Evolutionary conservation across 805 yeast genomes (phyloP).

Genomic region (Schizosaccharomyces octosporus): DNA sequence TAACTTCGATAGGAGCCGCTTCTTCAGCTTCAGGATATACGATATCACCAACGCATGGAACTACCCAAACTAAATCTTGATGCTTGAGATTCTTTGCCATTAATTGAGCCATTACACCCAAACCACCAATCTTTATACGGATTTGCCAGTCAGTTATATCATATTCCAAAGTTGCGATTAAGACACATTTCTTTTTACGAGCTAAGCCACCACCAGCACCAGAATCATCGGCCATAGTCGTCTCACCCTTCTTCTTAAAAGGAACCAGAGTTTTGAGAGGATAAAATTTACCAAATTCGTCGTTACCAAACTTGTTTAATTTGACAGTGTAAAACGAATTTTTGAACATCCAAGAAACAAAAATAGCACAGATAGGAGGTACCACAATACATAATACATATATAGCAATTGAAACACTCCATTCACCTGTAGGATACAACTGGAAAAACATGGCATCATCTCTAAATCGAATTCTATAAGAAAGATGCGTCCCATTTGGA

Average conservation of each 20-base stretch:
- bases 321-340: background rate
- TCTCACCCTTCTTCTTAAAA: background rate
- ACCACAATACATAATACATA: background rate
- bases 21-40: constrained; percentile 1
- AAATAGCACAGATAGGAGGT: background rate
- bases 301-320: background rate
- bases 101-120: constrained; percentile 3
- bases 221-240: background rate
- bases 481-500: background rate
- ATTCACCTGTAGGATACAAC: background rate
- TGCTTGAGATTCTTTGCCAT: constrained; percentile 1
- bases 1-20: background rate
- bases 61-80: constrained; percentile 3
- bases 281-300: background rate
- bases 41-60: constrained; percentile 2
- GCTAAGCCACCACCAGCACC: background rate
- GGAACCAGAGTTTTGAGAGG: background rate
- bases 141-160: constrained; percentile 2
- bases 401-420: constrained; percentile 1
- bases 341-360: background rate
- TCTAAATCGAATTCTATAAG: background rate
- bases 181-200: background rate
- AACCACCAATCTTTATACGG: constrained; percentile 2
- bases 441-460: background rate
- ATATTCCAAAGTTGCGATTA: constrained; percentile 2